Evolutionary conservation across 306 rosid species (phyloP).

Genomic region (Amphicarpaea edgeworthii): DNA sequence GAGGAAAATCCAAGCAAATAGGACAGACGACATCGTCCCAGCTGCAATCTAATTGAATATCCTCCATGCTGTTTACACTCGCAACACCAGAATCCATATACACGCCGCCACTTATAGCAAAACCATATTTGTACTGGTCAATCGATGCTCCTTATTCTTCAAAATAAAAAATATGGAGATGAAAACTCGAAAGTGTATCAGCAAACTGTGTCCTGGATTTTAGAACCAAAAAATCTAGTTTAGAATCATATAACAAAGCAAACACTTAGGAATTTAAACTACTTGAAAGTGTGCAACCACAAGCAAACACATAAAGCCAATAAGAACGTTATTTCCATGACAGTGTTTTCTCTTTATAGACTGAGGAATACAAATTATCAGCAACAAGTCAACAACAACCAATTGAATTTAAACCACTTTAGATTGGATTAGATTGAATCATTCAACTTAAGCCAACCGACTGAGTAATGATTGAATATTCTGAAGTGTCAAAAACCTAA

Average conservation of each 20-base stretch:
- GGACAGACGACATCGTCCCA: constrained; percentile 88
- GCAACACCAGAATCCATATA: constrained; percentile 15
- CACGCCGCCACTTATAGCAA: constrained; percentile 14
- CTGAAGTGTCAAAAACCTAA: constrained; percentile 1
- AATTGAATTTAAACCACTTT: too few relatives aligned
- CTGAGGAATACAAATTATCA: not conserved
- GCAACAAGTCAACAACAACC: too few relatives aligned
- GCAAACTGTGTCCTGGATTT: constrained; percentile 25
- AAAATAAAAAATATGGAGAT: constrained; percentile 22
- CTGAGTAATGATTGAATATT: not conserved
- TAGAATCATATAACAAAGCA: constrained; percentile 3
- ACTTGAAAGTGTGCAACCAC: not conserved
- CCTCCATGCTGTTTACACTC: constrained; percentile 46
- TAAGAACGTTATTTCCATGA: constrained; percentile 5
- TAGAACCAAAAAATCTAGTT: not conserved
- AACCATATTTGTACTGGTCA: not conserved
- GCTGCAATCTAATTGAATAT: constrained; percentile 57
- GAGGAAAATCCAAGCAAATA: constrained; percentile 96
- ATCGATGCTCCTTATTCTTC: constrained; percentile 31
- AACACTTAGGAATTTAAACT: constrained; percentile 6
- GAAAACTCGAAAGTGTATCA: constrained; percentile 30
- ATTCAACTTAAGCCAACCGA: too few relatives aligned
- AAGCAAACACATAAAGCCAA: constrained; percentile 25
- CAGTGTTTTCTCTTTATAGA: constrained; percentile 1
- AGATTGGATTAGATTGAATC: too few relatives aligned